phyloP scores from a whole-genome alignment of 305 asterid species.

The Fraxinus platypoda region DNA sequence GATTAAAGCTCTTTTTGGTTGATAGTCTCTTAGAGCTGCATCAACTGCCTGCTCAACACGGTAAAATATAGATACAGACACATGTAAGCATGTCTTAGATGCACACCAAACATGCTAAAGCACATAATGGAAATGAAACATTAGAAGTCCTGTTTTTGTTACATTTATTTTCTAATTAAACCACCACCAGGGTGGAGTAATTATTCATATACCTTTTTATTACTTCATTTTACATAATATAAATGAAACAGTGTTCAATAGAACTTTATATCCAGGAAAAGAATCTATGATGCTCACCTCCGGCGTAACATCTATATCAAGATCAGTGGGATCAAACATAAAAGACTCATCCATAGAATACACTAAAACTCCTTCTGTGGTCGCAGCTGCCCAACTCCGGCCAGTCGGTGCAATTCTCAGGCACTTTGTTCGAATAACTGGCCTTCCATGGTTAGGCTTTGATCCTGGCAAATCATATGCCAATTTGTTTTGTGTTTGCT shows the following conservation, averaged over 20 bases:
- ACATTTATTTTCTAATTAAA: neutral
- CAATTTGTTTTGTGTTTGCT: conserved; percentile 60
- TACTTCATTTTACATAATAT: neutral
- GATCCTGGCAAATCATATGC: conserved; percentile 92
- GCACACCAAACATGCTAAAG: conserved; percentile 6
- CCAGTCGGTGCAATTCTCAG: conserved; percentile 95
- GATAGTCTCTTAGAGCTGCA: conserved; percentile 66
- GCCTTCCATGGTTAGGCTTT: conserved; percentile 85
- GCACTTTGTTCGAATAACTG: conserved; percentile 79
- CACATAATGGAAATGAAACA: neutral
- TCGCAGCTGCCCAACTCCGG: conserved; percentile 97
- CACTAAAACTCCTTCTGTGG: conserved; percentile 91
- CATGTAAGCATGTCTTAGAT: neutral
- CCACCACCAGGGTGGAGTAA: neutral
- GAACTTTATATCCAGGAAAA: conserved; percentile 4
- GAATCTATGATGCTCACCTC: conserved; percentile 51
- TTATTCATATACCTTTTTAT: neutral
- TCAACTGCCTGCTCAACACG: conserved; percentile 65
- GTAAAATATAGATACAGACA: conserved; percentile 18
- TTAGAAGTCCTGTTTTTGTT: neutral
- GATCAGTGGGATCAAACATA: conserved; percentile 97
- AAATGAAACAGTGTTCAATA: conserved; percentile 8
- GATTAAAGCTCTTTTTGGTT: conserved; percentile 70
- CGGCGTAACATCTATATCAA: conserved; percentile 96
- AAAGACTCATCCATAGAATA: conserved; percentile 91